Conservation (phyloP, 352 stramenopile genomes). For the Pythium pyrilobum region DNA sequence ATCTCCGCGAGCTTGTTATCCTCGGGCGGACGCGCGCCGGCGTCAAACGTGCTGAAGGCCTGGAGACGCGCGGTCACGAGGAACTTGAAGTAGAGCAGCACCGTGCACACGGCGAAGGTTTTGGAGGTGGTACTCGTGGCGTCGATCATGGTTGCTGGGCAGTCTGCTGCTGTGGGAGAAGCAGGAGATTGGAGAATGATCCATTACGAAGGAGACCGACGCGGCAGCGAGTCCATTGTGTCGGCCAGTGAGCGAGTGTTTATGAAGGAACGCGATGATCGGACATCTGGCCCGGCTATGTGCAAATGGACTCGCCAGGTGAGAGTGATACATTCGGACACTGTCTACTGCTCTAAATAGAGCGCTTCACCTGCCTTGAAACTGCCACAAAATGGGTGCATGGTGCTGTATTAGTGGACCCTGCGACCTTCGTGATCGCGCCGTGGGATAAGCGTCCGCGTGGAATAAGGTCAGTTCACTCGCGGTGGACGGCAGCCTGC, state of each 20-base stretch:
- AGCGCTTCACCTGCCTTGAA: neutral
- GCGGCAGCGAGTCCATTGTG: neutral
- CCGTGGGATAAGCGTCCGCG: neutral
- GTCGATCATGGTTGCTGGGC: conserved; percentile 3
- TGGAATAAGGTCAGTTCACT: too few species aligned
- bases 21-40: conserved; percentile 36
- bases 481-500: too few species aligned
- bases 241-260: neutral
- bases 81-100: conserved; percentile 61
- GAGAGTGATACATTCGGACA: neutral
- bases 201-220: neutral
- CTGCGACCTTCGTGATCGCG: neutral
- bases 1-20: conserved; percentile 32
- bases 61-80: conserved; percentile 42
- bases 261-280: conserved; percentile 10
- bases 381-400: neutral
- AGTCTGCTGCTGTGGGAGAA: neutral
- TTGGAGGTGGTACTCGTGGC: conserved; percentile 12
- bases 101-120: conserved; percentile 31
- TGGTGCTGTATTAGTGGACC: too few species aligned
- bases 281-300: neutral
- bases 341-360: neutral
- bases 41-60: conserved; percentile 34
- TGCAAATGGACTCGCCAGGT: neutral
- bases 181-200: neutral